These are phyloP conservation scores for Tuber borchii DNA, from an alignment of 495 filamentous ascomycete genomes.

Conservation along the genomic window DNA sequence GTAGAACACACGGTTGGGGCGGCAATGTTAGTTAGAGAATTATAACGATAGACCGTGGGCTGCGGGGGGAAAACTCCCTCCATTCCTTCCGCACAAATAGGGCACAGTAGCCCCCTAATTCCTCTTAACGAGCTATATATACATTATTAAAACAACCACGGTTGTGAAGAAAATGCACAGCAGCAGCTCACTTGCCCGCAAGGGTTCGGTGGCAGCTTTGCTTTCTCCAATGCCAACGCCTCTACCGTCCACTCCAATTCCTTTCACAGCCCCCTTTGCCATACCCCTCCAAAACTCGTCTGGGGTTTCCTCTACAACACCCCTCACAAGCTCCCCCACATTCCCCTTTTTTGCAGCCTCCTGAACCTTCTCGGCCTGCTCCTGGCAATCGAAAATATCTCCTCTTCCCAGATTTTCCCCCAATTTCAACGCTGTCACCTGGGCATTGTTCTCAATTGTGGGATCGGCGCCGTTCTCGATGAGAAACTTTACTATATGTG, in stretches of 20 bases:
- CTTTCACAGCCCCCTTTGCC: background rate
- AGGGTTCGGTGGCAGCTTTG: background rate
- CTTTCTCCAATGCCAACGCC: background rate
- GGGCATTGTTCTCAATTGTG: background rate
- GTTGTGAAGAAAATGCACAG: background rate
- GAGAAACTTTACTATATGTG: background rate
- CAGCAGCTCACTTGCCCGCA: background rate
- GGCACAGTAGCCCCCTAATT: background rate
- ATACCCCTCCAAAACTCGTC: background rate
- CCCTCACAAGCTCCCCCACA: constrained; percentile 64
- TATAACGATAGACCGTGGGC: background rate
- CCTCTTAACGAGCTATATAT: background rate
- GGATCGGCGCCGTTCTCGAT: background rate
- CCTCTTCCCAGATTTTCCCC: constrained; percentile 66
- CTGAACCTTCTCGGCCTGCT: constrained; percentile 31
- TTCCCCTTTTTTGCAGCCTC: constrained; percentile 61
- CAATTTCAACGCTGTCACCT: constrained; percentile 49
- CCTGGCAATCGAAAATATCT: constrained; percentile 49
- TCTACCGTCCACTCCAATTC: too few relatives aligned
- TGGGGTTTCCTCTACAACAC: constrained; percentile 51
- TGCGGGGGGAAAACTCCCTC: background rate
- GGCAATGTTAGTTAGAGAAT: background rate
- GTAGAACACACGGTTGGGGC: too few relatives aligned
- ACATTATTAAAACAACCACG: background rate
- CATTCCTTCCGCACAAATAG: background rate